Evolutionary conservation across 768 basidiomycete species (phyloP).

Genomic region (Cytidiella melzeri): DNA sequence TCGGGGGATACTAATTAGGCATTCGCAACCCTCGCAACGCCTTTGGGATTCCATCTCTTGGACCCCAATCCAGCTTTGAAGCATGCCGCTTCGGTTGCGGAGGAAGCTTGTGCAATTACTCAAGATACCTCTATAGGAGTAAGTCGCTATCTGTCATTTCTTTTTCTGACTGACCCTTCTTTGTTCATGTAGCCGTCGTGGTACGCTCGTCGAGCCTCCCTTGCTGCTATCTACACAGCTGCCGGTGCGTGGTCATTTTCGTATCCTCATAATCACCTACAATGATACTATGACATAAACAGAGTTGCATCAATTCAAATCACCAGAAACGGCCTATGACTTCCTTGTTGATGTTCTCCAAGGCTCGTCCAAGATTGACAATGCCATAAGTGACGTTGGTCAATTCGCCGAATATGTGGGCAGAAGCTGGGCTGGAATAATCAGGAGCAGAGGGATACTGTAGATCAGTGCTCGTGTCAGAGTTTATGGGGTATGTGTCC

Average conservation of each 20-base stretch:
- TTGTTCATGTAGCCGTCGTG: slow-evolving; percentile 53
- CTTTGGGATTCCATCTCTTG: slow-evolving; percentile 43
- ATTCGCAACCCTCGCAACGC: slow-evolving; percentile 60
- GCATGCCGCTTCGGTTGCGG: slow-evolving; percentile 58
- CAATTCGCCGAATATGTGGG: slow-evolving; percentile 55
- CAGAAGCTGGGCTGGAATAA: slow-evolving; percentile 67
- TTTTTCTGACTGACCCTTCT: slow-evolving; percentile 1
- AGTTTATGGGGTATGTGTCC: neutral
- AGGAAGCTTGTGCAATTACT: slow-evolving; percentile 59
- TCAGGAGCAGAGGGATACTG: slow-evolving; percentile 58
- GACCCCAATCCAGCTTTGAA: slow-evolving; percentile 55
- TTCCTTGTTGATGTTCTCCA: slow-evolving; percentile 66
- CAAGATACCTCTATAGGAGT: slow-evolving; percentile 57
- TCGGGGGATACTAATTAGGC: slow-evolving; percentile 39
- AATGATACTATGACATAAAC: neutral
- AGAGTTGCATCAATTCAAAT: slow-evolving; percentile 82
- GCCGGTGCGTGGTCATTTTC: slow-evolving; percentile 53
- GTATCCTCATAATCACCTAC: neutral
- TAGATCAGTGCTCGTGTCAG: neutral
- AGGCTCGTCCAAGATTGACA: slow-evolving; percentile 38
- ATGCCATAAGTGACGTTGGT: slow-evolving; percentile 44
- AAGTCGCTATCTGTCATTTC: slow-evolving; percentile 16
- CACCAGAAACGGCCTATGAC: slow-evolving; percentile 55
- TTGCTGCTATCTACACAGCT: slow-evolving; percentile 66
- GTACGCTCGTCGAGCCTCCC: slow-evolving; percentile 62